Evolutionary conservation across 2,329 filamentous ascomycete genomes (phyloP).

Genomic region (Chaetomium globosum): DNA sequence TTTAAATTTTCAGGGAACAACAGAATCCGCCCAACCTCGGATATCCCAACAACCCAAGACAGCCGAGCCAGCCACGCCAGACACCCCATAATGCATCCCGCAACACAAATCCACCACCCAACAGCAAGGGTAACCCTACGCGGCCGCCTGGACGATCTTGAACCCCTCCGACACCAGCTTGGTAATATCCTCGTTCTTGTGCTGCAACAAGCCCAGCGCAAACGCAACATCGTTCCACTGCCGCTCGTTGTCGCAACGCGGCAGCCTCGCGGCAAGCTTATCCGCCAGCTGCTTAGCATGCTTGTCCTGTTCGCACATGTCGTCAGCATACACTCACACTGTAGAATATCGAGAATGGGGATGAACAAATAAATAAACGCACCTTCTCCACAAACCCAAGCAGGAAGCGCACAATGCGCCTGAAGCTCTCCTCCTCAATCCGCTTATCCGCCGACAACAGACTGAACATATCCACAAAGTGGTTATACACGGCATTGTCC

Average conservation of each 20-base stretch:
- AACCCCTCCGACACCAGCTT: conserved; percentile 77
- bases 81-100: conserved; percentile 7
- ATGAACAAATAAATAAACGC: conserved; percentile 39
- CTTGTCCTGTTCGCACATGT: conserved; percentile 71
- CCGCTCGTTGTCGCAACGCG: conserved; percentile 84
- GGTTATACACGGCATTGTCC: conserved; percentile 98
- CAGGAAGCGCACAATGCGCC: conserved; percentile 86
- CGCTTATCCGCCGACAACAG: conserved; percentile 79
- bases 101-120: background rate
- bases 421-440: conserved; percentile 83
- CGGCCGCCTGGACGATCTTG: conserved; percentile 66
- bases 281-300: conserved; percentile 92
- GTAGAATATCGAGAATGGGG: no score
- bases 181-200: conserved; percentile 88
- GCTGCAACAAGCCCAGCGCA: conserved; percentile 82
- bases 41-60: background rate
- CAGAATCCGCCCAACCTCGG: background rate
- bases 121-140: conserved; percentile 35
- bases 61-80: background rate
- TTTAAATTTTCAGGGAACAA: background rate
- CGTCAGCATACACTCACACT: background rate
- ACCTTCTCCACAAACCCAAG: conserved; percentile 98
- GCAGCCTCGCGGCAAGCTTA: conserved; percentile 84
- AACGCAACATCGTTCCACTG: conserved; percentile 99
- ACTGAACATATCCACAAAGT: conserved; percentile 99